These are phyloP conservation scores for Thecamonas trahens DNA, from an alignment of 78 protist species.

Conservation along the genomic window DNA sequence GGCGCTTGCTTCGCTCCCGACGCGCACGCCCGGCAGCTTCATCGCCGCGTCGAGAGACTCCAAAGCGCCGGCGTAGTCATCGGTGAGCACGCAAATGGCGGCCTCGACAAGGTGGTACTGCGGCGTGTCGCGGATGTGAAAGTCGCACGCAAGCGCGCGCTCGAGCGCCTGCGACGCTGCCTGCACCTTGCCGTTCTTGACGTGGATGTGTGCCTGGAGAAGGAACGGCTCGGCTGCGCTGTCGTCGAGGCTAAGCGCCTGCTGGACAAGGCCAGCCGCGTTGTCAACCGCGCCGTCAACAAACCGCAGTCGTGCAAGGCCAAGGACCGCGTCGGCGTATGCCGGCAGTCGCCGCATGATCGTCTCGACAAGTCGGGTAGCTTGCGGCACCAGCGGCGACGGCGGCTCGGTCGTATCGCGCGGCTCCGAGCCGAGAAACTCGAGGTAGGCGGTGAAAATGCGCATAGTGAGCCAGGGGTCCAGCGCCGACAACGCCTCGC, in stretches of 20 bases:
- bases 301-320: slow-evolving; percentile 19
- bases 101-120: slow-evolving; percentile 42
- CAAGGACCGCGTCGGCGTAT: slow-evolving; percentile 15
- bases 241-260: neutral
- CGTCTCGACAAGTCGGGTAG: slow-evolving; percentile 9
- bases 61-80: slow-evolving; percentile 19
- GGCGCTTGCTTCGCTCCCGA: neutral
- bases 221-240: slow-evolving; percentile 20
- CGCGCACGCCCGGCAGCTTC: slow-evolving; percentile 24
- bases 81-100: neutral
- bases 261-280: slow-evolving; percentile 5
- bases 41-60: slow-evolving; percentile 18
- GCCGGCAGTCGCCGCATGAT: slow-evolving; percentile 19
- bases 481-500: slow-evolving; percentile 6
- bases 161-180: slow-evolving; percentile 34
- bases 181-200: neutral
- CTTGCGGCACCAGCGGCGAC: neutral
- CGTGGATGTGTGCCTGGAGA: slow-evolving; percentile 41
- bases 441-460: slow-evolving; percentile 25
- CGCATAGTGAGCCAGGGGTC: slow-evolving; percentile 40
- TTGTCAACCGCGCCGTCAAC: slow-evolving; percentile 11
- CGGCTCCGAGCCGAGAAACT: slow-evolving; percentile 28
- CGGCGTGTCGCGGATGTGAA: slow-evolving; percentile 36
- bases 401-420: slow-evolving; percentile 6
- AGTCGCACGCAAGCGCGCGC: slow-evolving; percentile 31